Base-by-base conservation (phyloP, 345 rosid genomes). In the Melaleuca quinquenervia region DNA sequence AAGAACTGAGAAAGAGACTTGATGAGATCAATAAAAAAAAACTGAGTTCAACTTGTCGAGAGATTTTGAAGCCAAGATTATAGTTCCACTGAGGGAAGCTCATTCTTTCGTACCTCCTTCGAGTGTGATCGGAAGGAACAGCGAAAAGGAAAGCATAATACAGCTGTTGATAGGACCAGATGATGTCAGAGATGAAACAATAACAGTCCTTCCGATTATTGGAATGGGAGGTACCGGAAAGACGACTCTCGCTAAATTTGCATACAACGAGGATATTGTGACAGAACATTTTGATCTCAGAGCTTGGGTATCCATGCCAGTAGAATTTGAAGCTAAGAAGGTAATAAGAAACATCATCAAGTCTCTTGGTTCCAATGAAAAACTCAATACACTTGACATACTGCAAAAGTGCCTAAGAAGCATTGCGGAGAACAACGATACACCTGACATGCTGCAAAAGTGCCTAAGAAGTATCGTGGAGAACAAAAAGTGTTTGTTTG, bases 161-260 rank as follows among this genome's bases (percentile, higher is more conserved):
- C 60, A 84, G 0, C 0, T 7, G 1, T 11, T 89, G 56, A 70
- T 29, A 18, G 2, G 32, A 12, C 10, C 55, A 0, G 20, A n/a
- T 64, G 82, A 86, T 24, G 78, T 4, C 8, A 29, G 3, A 18
- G 51, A 11, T 21, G 0, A 15, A 13, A 55, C 16, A 2, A 16
- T 88, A 22, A 22, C 51, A 12, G 88, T 90, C 15, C 6, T 90
- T 85, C 83, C 89, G 0, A 76, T 89, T 3, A 49, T 87, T 6
- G 90, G 90, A 64, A 83, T 87, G 2, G 90, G 88, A 14, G 90
- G 91, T 8, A 3, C 75, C 0, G 89, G 91, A 29, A 89, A 89
- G 87, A 88, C 91, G 0, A 82, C 88, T 10, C 86, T 90, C 3
- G 84, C 86, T 1, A 80, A 24, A 51, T 36, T 53, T 44, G 91